These are phyloP conservation scores for Tricholoma flavovirens DNA, from an alignment of 768 basidiomycete species.

Conservation along the genomic window DNA sequence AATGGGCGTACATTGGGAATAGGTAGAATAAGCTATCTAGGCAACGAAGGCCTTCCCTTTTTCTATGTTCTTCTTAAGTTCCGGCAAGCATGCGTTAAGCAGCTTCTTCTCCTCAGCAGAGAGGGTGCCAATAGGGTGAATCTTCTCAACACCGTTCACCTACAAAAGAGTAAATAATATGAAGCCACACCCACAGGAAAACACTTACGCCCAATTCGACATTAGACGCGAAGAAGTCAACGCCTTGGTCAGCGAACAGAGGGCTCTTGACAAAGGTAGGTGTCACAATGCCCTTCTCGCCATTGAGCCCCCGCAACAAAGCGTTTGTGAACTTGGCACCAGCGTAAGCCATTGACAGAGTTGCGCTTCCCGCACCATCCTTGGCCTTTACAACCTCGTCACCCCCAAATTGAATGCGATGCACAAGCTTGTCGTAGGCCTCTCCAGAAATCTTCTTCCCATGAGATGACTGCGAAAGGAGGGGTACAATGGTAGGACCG, in stretches of 20 bases:
- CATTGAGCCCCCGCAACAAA: conserved; percentile 78
- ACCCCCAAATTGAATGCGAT: conserved; percentile 96
- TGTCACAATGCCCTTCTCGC: conserved; percentile 81
- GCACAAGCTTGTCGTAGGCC: conserved; percentile 68
- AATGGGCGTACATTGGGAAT: conserved; percentile 1
- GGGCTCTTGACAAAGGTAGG: conserved; percentile 90
- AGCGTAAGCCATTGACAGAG: conserved; percentile 92
- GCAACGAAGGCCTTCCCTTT: conserved; percentile 83
- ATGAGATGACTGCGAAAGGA: conserved; percentile 75
- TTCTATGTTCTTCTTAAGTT: conserved; percentile 96
- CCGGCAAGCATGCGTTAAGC: conserved; percentile 81
- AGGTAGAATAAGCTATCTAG: conserved; percentile 8
- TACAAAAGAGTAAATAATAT: conserved; percentile 24
- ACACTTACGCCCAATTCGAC: conserved; percentile 86
- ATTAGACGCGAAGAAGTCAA: conserved; percentile 92
- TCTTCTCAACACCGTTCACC: conserved; percentile 88
- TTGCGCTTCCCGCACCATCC: conserved; percentile 91
- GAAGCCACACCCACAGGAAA: neutral
- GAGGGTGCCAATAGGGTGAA: conserved; percentile 76
- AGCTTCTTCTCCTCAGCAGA: conserved; percentile 81
- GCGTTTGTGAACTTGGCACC: conserved; percentile 87
- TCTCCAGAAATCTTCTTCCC: conserved; percentile 76
- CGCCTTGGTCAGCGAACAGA: conserved; percentile 76
- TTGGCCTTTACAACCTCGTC: conserved; percentile 99
- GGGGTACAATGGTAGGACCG: conserved; percentile 94